phyloP scores from a whole-genome alignment of 768 basidiomycete species.

The Cytidiella melzeri region DNA sequence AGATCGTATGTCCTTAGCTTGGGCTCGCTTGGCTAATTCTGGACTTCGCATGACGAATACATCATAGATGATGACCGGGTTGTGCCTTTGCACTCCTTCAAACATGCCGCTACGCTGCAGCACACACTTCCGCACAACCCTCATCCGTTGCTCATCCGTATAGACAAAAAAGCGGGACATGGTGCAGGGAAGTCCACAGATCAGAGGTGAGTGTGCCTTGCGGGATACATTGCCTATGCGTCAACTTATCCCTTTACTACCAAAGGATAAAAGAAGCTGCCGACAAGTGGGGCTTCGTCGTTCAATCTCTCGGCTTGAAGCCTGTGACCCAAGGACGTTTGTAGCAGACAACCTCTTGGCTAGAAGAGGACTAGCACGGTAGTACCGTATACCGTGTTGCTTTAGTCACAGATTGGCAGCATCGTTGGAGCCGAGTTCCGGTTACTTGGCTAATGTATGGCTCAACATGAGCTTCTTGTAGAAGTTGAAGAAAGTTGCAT shows the following conservation, averaged over 20 bases:
- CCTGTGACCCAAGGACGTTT: not conserved
- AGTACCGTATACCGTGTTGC: no score
- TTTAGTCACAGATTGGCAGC: no score
- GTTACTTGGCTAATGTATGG: not conserved
- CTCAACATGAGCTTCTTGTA: no score
- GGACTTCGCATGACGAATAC: no score
- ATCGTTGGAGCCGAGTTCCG: not conserved
- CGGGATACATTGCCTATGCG: not conserved
- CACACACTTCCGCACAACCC: constrained; percentile 57
- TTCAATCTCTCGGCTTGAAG: constrained; percentile 48
- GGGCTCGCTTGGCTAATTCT: no score
- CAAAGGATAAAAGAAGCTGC: constrained; percentile 67
- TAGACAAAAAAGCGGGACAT: constrained; percentile 78
- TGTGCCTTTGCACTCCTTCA: constrained; percentile 84
- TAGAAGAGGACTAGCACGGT: not conserved
- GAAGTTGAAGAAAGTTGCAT: no score
- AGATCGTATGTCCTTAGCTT: constrained; percentile 63
- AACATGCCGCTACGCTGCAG: constrained; percentile 75
- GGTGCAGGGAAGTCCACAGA: constrained; percentile 76
- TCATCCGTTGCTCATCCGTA: constrained; percentile 66
- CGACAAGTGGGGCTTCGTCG: constrained; percentile 75
- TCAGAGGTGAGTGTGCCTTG: constrained; percentile 39
- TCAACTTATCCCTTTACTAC: not conserved
- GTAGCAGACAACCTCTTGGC: not conserved
- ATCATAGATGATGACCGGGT: constrained; percentile 74